Evolutionary conservation across 441 rosid genomes (phyloP), one percentile per base, ranked within the genome.

Genomic region (Arabidopsis lyrata): DNA sequence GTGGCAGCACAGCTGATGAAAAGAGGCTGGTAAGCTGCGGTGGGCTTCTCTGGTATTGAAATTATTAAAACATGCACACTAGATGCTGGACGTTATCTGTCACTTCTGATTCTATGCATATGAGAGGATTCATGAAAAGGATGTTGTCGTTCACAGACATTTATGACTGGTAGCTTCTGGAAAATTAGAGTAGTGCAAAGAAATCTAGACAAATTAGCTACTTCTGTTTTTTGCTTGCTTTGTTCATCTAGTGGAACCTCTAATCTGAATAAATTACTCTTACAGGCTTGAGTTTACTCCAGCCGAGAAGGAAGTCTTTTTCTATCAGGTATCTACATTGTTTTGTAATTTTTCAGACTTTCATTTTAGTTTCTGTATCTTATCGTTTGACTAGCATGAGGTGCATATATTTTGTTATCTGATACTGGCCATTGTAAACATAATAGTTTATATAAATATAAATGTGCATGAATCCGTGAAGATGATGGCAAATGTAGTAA

Each of bases 1-100:
- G 99, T 95, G 72, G 97, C 98, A 68, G 95, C 97, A 61, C 99
- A 95, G 59, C 79, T 95, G 86, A 82, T 95, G 83, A 95, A 95
- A 87, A 90, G 99, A 76, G 99, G 99, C 79, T 95, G 99, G 99
- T 95, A 83, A 84, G 88, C 77, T 67, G 63, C 22, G 68, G 74
- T 57, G 63, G 32, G 60, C 77, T 57, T 22, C 50, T 67, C 63
- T 76, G 38, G 58, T 49, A 55, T 63, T 68, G 10, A 32, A 29
- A 47, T 13, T 42, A 48, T 61, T 59, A 8, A 15, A 54, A 63
- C 14, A 53, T 65, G 50, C 52, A 48, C 18, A 50, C 57, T 35
- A 73, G 54, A 61, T 50, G 36, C 49, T 70, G 48, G 77, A 50
- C 39, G 60, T 41, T 44, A 57, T 49, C 42, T 73, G 34, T 68